phyloP scores from a whole-genome alignment of 805 yeast genomes.

The Ogataea methanolica region DNA sequence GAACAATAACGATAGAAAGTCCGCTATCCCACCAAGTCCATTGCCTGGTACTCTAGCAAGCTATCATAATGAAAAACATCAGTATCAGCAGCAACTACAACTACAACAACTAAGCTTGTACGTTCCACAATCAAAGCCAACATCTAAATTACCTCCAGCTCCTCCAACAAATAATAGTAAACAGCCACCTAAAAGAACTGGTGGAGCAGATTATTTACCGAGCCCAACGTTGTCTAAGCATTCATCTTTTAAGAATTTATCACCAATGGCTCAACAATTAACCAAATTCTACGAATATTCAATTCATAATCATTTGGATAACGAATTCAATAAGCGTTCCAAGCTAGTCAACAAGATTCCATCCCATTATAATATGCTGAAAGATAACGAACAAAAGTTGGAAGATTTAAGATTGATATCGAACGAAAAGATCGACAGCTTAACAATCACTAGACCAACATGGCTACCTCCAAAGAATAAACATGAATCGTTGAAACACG shows the following conservation, averaged over 20 bases:
- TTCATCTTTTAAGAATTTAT: slow-evolving; percentile 23
- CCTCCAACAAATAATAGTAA: no score
- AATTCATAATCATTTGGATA: slow-evolving; percentile 30
- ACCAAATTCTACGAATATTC: slow-evolving; percentile 38
- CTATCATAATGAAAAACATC: not conserved
- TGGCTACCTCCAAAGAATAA: slow-evolving; percentile 65
- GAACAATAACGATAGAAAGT: slow-evolving; percentile 14
- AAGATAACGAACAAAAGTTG: slow-evolving; percentile 34
- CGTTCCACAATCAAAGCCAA: not conserved
- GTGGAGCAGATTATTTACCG: slow-evolving; percentile 5
- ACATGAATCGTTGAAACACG: slow-evolving; percentile 51
- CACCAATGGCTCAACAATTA: slow-evolving; percentile 35
- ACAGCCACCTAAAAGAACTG: not conserved
- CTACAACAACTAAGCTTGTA: not conserved
- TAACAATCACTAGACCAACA: slow-evolving; percentile 63
- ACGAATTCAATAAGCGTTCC: slow-evolving; percentile 34
- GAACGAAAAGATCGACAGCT: slow-evolving; percentile 48
- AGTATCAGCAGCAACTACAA: not conserved
- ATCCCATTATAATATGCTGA: slow-evolving; percentile 28
- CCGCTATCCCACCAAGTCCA: slow-evolving; percentile 43
- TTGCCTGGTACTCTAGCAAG: slow-evolving; percentile 36
- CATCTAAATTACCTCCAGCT: no score
- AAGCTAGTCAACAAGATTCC: slow-evolving; percentile 34
- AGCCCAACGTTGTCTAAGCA: slow-evolving; percentile 24
- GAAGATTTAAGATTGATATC: slow-evolving; percentile 62